phyloP scores from a whole-genome alignment of 2,329 filamentous ascomycete species.

The Diaporthe amygdali region DNA sequence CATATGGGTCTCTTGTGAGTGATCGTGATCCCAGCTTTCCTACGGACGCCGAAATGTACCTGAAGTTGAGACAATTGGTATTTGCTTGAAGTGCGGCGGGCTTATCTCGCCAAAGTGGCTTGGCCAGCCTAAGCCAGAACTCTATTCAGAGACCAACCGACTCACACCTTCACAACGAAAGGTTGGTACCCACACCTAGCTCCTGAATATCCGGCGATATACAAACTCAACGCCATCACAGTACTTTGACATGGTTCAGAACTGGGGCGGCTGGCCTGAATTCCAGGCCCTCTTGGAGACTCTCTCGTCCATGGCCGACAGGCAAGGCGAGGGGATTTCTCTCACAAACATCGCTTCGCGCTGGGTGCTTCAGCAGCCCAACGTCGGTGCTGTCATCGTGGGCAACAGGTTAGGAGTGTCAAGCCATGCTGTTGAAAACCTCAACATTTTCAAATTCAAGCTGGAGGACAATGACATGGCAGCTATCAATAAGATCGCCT shows the following conservation, averaged over 20 bases:
- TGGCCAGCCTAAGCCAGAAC: conserved; percentile 34
- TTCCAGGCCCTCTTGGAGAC: conserved; percentile 36
- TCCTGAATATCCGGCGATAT: not conserved
- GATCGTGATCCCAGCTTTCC: not conserved
- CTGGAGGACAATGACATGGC: conserved; percentile 32
- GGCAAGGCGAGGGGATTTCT: conserved; percentile 31
- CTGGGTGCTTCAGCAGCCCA: conserved; percentile 39
- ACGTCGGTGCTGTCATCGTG: conserved; percentile 41
- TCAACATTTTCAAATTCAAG: conserved; percentile 31
- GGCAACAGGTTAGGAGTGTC: conserved; percentile 38
- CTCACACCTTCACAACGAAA: conserved; percentile 44
- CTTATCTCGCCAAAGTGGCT: conserved; percentile 42
- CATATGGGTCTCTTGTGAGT: conserved; percentile 41
- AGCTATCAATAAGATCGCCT: conserved; percentile 31
- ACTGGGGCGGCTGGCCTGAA: conserved; percentile 36
- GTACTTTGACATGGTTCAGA: conserved; percentile 38
- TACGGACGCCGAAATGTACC: too few species aligned
- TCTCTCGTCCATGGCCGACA: conserved; percentile 31
- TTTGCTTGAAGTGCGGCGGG: conserved; percentile 35
- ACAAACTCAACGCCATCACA: not conserved
- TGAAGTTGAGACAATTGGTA: not conserved
- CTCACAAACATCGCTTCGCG: conserved; percentile 38
- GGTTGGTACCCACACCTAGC: not conserved
- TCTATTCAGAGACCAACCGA: conserved; percentile 34
- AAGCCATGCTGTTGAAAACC: conserved; percentile 34